Conservation (phyloP, 805 yeast genomes). For the Clavispora santaluciae region DNA sequence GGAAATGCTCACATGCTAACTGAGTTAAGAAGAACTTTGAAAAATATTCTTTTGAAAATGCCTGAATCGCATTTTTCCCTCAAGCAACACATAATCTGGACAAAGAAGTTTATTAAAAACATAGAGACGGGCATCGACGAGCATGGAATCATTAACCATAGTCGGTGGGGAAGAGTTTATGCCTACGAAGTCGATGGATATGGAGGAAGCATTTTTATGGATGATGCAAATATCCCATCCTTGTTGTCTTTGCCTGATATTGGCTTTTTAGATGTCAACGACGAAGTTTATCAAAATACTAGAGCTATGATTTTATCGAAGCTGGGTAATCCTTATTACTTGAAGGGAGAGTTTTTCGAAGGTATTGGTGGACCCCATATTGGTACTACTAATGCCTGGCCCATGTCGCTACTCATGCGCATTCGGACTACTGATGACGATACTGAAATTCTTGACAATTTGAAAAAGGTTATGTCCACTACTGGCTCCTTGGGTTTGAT, state of each 20-base stretch:
- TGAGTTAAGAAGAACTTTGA: constrained; percentile 45
- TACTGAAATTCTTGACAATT: constrained; percentile 51
- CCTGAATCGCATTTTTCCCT: not conserved
- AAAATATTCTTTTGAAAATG: constrained; percentile 15
- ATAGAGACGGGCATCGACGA: constrained; percentile 55
- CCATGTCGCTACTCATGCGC: constrained; percentile 73
- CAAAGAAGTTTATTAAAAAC: constrained; percentile 33
- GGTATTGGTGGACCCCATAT: constrained; percentile 93
- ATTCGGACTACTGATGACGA: constrained; percentile 75
- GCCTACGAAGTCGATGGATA: constrained; percentile 90
- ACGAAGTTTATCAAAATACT: constrained; percentile 70
- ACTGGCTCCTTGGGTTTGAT: constrained; percentile 76
- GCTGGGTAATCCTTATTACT: constrained; percentile 73
- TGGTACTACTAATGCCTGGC: constrained; percentile 82
- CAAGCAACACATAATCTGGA: constrained; percentile 12
- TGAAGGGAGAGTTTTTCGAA: constrained; percentile 55
- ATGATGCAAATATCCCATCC: constrained; percentile 89
- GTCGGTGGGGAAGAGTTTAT: constrained; percentile 66
- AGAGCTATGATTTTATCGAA: constrained; percentile 67
- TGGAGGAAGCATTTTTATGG: constrained; percentile 72
- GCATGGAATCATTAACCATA: constrained; percentile 65
- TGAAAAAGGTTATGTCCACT: constrained; percentile 49
- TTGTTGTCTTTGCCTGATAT: constrained; percentile 73
- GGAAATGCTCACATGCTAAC: constrained; percentile 75
- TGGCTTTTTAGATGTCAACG: constrained; percentile 51